Evolutionary conservation across 352 stramenopile genomes (phyloP).

Genomic region (Phytophthora brassicae): DNA sequence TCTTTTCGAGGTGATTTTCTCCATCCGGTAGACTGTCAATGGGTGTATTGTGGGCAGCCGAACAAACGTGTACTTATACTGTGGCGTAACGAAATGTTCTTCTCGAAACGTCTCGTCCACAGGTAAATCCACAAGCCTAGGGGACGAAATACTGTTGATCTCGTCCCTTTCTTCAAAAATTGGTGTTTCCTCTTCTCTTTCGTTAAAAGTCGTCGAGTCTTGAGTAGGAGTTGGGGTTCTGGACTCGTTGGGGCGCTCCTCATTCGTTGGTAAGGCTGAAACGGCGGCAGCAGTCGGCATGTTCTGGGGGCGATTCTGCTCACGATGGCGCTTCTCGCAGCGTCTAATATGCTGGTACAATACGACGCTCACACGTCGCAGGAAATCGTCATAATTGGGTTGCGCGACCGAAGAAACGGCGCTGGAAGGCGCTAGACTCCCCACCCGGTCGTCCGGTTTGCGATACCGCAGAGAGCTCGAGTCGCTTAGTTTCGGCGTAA

Average conservation of each 20-base stretch:
- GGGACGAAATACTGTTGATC: constrained; percentile 49
- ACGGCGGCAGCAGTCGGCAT: constrained; percentile 24
- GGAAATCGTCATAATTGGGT: constrained; percentile 91
- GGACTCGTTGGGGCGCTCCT: constrained; percentile 26
- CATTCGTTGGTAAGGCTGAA: constrained; percentile 20
- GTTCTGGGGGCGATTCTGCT: constrained; percentile 45
- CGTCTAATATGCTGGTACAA: constrained; percentile 89
- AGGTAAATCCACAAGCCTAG: constrained; percentile 65
- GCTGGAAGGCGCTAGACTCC: constrained; percentile 63
- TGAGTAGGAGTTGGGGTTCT: constrained; percentile 19
- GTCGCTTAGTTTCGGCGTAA: constrained; percentile 76
- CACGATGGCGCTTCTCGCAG: constrained; percentile 78
- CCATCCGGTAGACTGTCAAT: constrained; percentile 81
- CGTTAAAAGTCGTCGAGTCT: constrained; percentile 8
- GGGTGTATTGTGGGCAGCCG: constrained; percentile 69
- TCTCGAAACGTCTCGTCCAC: constrained; percentile 87
- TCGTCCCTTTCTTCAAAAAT: constrained; percentile 15
- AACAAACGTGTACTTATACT: constrained; percentile 89
- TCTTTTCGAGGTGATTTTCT: constrained; percentile 79
- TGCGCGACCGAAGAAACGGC: constrained; percentile 83
- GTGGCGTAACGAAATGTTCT: constrained; percentile 87
- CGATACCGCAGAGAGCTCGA: constrained; percentile 73
- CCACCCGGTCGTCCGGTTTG: constrained; percentile 76
- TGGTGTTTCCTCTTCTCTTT: constrained; percentile 1
- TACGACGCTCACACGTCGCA: constrained; percentile 87